A percentile compares a stretch with the other conserved stretches of the same genome.
Conservation (phyloP, 768 basidiomycete genomes). For the Rhizopogon vesiculosus region DNA sequence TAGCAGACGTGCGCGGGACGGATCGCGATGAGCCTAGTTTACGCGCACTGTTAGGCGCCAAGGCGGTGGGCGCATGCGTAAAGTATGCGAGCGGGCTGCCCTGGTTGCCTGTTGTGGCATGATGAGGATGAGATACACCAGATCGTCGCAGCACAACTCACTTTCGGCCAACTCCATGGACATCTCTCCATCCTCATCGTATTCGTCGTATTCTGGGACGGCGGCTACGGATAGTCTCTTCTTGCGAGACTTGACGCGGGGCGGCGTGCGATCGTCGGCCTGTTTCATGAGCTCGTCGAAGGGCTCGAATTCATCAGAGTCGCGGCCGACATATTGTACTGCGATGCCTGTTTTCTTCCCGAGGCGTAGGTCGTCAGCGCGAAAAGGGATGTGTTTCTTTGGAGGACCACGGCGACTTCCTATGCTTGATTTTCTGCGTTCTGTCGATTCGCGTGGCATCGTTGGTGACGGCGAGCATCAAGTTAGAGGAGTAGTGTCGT, state of each 20-base stretch:
- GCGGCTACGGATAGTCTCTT: slow-evolving; percentile 38
- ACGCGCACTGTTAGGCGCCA: slow-evolving; percentile 32
- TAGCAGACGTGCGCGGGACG: slow-evolving; percentile 46
- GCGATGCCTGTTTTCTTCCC: slow-evolving; percentile 79
- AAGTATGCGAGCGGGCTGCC: slow-evolving; percentile 32
- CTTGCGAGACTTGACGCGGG: slow-evolving; percentile 46
- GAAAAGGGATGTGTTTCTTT: slow-evolving; percentile 71
- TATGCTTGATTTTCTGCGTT: slow-evolving; percentile 32
- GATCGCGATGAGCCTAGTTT: slow-evolving; percentile 39
- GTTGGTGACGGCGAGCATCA: slow-evolving; percentile 9
- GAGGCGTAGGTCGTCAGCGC: slow-evolving; percentile 70
- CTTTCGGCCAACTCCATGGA: slow-evolving; percentile 77
- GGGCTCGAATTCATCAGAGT: slow-evolving; percentile 79
- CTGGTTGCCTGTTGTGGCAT: slow-evolving; percentile 18
- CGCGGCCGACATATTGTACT: slow-evolving; percentile 62
- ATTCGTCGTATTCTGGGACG: slow-evolving; percentile 34
- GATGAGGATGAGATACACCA: slow-evolving; percentile 3
- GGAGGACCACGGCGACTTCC: slow-evolving; percentile 52
- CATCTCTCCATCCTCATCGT: slow-evolving; percentile 60
- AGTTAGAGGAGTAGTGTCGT: slow-evolving; percentile 9
- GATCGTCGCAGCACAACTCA: slow-evolving; percentile 28
- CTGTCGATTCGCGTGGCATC: slow-evolving; percentile 23
- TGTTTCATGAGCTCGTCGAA: slow-evolving; percentile 73
- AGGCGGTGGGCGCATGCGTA: slow-evolving; percentile 26
- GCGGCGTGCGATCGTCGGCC: slow-evolving; percentile 63